phyloP scores from a whole-genome alignment of 2,329 filamentous ascomycete genomes.

The Fusarium miscanthi region DNA sequence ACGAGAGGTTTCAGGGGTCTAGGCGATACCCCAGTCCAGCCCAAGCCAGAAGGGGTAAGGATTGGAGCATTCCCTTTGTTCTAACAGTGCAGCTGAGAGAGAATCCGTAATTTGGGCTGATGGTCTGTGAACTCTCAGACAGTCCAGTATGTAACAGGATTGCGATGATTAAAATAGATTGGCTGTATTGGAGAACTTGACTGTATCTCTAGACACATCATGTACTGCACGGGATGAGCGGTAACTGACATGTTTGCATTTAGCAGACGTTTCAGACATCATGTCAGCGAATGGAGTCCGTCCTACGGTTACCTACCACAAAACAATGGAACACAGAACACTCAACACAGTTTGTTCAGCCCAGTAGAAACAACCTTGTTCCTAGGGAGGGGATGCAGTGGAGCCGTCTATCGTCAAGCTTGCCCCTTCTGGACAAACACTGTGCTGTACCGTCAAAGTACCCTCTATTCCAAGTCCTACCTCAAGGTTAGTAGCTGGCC shows the following conservation, averaged over 20 bases:
- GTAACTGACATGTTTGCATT: background rate
- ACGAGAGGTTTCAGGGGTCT: slow-evolving; percentile 25
- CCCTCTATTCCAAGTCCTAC: slow-evolving; percentile 20
- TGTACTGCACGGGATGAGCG: background rate
- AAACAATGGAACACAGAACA: background rate
- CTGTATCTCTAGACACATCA: background rate
- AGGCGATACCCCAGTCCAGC: slow-evolving; percentile 5
- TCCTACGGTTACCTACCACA: background rate
- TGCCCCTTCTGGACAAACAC: slow-evolving; percentile 12
- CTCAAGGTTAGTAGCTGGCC: background rate
- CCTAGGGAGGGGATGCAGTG: background rate
- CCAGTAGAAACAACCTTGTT: slow-evolving; percentile 23
- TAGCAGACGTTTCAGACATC: slow-evolving; percentile 10
- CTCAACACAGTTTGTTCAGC: background rate
- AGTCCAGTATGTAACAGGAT: background rate
- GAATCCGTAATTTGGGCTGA: slow-evolving; percentile 15
- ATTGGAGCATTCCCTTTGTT: slow-evolving; percentile 8
- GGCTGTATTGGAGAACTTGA: background rate
- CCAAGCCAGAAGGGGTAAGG: slow-evolving; percentile 15
- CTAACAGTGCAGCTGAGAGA: slow-evolving; percentile 22
- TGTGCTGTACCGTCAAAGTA: slow-evolving; percentile 25
- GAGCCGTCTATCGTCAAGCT: slow-evolving; percentile 4
- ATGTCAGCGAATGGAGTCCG: slow-evolving; percentile 5
- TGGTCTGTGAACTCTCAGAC: background rate
- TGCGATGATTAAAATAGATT: background rate